phyloP scores from a whole-genome alignment of 441 rosid species.

The Viola pubescens region DNA sequence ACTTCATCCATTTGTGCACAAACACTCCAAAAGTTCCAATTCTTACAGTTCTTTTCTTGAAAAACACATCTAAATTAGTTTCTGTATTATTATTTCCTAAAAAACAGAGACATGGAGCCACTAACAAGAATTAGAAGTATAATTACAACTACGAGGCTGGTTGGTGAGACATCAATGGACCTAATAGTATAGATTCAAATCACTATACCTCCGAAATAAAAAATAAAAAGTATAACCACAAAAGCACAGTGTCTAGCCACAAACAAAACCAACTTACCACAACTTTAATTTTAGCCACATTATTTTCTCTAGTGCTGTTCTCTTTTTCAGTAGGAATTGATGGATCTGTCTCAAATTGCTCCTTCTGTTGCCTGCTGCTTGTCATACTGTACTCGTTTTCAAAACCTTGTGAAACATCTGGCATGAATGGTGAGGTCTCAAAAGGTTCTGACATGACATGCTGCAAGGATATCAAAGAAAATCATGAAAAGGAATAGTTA shows the following conservation, averaged over 20 bases:
- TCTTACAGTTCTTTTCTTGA: too few species aligned
- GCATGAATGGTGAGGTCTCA: slow-evolving; percentile 84
- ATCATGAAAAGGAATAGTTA: slow-evolving; percentile 4
- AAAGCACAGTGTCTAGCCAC: background rate
- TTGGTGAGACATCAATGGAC: too few species aligned
- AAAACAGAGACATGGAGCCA: too few species aligned
- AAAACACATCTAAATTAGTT: too few species aligned
- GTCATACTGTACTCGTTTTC: slow-evolving; percentile 58
- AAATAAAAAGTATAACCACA: background rate
- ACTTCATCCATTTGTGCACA: background rate
- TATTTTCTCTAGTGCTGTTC: slow-evolving; percentile 54
- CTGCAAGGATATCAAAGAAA: slow-evolving; percentile 42
- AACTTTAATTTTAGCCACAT: slow-evolving; percentile 91
- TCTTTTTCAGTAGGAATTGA: slow-evolving; percentile 60
- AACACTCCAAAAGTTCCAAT: too few species aligned
- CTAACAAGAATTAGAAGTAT: too few species aligned
- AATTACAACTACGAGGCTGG: too few species aligned
- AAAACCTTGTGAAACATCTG: slow-evolving; percentile 53
- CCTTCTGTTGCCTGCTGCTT: slow-evolving; percentile 37
- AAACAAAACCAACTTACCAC: slow-evolving; percentile 60
- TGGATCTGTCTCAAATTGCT: slow-evolving; percentile 50
- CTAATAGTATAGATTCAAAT: too few species aligned
- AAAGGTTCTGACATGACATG: slow-evolving; percentile 87
- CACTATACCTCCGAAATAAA: too few species aligned
- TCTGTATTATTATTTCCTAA: too few species aligned